Percentiles rank a stretch among this genome's conserved stretches.
phyloP scores from a whole-genome alignment of 148 eudicot genomes.

The Amaranthus hypochondriacus region DNA sequence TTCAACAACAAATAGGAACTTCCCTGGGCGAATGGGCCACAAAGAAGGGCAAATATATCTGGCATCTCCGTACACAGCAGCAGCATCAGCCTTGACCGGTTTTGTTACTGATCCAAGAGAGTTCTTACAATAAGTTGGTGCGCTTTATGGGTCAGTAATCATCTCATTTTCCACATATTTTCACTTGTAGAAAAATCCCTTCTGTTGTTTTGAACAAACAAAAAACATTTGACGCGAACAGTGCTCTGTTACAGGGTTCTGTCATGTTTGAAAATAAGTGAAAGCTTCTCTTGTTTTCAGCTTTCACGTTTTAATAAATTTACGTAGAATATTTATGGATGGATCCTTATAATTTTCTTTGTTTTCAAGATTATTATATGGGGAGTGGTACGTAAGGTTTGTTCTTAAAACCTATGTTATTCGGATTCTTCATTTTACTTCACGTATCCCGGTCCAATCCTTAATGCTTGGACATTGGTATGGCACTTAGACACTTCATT shows the following conservation, averaged over 20 bases:
- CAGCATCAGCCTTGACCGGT: slow-evolving; percentile 85
- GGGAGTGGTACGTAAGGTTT: too few relatives aligned
- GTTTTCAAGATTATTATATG: too few relatives aligned
- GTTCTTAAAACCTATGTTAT: too few relatives aligned
- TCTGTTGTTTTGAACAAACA: not conserved
- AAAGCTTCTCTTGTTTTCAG: too few relatives aligned
- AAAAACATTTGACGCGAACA: not conserved
- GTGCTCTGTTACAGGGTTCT: not conserved
- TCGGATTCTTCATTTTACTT: too few relatives aligned
- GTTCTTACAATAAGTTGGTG: slow-evolving; percentile 40
- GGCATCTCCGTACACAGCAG: slow-evolving; percentile 90
- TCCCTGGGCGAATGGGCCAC: slow-evolving; percentile 94
- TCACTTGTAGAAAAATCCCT: not conserved
- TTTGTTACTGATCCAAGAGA: slow-evolving; percentile 84
- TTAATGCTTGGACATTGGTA: too few relatives aligned
- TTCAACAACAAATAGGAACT: slow-evolving; percentile 85
- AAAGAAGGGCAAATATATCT: slow-evolving; percentile 86
- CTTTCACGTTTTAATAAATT: too few relatives aligned
- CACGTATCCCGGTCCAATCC: too few relatives aligned
- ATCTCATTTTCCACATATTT: not conserved
- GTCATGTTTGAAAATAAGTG: too few relatives aligned
- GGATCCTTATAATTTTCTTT: too few relatives aligned
- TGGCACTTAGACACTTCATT: too few relatives aligned
- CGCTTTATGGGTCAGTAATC: not conserved
- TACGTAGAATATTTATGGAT: too few relatives aligned